phyloP scores from a whole-genome alignment of 805 yeast genomes.

The Zygosaccharomyces gambellarensis region DNA sequence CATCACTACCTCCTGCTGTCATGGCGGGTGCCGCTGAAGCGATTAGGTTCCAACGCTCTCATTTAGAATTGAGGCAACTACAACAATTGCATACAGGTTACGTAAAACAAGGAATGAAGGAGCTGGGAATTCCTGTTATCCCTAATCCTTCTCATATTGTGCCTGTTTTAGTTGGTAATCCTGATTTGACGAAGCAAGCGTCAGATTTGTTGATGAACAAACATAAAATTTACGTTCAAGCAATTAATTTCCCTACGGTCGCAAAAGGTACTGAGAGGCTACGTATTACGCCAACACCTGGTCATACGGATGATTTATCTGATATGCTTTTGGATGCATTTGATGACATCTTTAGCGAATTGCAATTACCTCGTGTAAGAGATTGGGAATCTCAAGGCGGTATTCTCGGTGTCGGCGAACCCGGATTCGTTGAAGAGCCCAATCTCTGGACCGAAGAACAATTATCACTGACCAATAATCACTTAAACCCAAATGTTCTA shows the following conservation, averaged over 20 bases:
- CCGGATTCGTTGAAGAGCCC: conserved; percentile 41
- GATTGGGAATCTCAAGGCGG: conserved; percentile 85
- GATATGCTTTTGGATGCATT: conserved; percentile 74
- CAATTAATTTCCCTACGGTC: conserved; percentile 97
- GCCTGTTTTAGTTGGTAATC: conserved; percentile 92
- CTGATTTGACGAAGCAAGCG: conserved; percentile 85
- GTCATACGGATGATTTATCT: conserved; percentile 73
- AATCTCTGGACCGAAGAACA: conserved; percentile 89
- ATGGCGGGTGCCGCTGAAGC: conserved; percentile 95
- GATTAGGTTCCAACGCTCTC: conserved; percentile 74
- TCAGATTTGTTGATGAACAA: conserved; percentile 82
- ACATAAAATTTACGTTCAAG: conserved; percentile 91
- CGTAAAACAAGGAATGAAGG: conserved; percentile 66
- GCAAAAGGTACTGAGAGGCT: conserved; percentile 93
- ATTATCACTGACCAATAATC: conserved; percentile 55
- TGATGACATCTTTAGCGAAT: conserved; percentile 71
- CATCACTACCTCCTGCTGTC: conserved; percentile 93
- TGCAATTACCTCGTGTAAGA: conserved; percentile 65
- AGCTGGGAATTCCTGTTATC: conserved; percentile 84
- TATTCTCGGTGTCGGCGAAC: conserved; percentile 81
- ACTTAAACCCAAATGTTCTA: conserved; percentile 61
- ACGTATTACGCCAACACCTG: conserved; percentile 98
- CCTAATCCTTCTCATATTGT: conserved; percentile 98
- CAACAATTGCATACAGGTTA: conserved; percentile 85
- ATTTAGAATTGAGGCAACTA: conserved; percentile 68